A percentile compares a stretch with the other conserved stretches of the same genome.
Evolutionary conservation across 305 asterid genomes (phyloP).

Genomic region (Ruellia speciosa): DNA sequence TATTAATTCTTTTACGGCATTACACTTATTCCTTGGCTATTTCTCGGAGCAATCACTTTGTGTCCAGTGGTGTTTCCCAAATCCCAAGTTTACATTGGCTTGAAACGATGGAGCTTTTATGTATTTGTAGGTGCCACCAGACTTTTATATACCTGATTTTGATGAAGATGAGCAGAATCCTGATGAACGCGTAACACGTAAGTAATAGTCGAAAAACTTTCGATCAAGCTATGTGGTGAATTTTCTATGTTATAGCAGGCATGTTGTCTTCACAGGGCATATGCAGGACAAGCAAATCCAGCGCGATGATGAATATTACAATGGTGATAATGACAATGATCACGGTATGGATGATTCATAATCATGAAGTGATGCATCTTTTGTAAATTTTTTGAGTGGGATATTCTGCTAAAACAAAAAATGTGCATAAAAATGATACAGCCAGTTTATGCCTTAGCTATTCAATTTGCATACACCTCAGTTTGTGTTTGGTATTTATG

Average conservation of each 20-base stretch:
- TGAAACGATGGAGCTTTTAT: not conserved
- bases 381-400: no score
- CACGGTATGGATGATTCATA: constrained; percentile 55
- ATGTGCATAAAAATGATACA: no score
- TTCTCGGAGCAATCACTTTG: no score
- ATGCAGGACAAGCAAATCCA: constrained; percentile 84
- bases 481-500: no score
- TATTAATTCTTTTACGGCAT: no score
- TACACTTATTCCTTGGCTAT: no score
- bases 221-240: not conserved
- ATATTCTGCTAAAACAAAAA: no score
- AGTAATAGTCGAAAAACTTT: constrained; percentile 26
- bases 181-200: constrained; percentile 76
- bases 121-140: constrained; percentile 79
- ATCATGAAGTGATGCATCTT: constrained; percentile 23
- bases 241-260: no score
- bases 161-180: constrained; percentile 86
- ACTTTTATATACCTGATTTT: constrained; percentile 80
- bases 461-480: no score
- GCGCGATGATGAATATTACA: constrained; percentile 92
- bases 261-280: constrained; percentile 42
- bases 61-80: no score
- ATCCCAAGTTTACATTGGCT: not conserved
- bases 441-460: no score
- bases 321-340: constrained; percentile 89